Base-by-base conservation (phyloP, 2,329 filamentous ascomycete genomes). In the Aspergillus caelatus region DNA sequence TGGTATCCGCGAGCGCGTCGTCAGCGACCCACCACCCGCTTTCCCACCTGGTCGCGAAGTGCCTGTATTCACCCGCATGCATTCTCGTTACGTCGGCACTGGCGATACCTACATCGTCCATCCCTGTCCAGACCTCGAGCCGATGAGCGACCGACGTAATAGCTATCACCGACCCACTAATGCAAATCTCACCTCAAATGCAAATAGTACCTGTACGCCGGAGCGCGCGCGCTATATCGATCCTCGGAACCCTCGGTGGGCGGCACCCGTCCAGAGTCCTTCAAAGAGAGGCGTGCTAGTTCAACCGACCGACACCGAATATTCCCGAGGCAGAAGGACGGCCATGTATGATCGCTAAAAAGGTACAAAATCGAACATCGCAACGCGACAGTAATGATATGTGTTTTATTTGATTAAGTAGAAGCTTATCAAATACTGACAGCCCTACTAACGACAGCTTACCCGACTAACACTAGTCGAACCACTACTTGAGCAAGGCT, bases 71-170 rank as follows among this genome's bases (percentile, higher is more conserved):
- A 53, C 62, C 3, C 66, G 67, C 50, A 32, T 52, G 3, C 65
- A 65, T 32, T 62, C 68, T 26, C 70, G 64, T 28, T 69, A 64
- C 23, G 54, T 66, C 41, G 63, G 59, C n/a, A 62, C 59, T 12
- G 62, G 58, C n/a, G 59, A 62, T 41, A 59, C 57, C 8, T 67
- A 65, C 36, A 58, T 66, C 48, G 57, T 67, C 12, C 71, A 71
- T n/a, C 64, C 68, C 14, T 68, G 70, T 30, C 48, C 71, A 2
- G 74, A 74, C 8, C 59, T 70, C 4, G 68, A 73, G 14, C 46
- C 65, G 7, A 65, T 66, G 32, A 71, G 74, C 4, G 72, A 76
- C 11, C 46, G 32, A n/a, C 69, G 74, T 39, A 62, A 67, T 6
- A 74, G 68, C 54, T 71, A 74, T 53, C 48, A 48, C 21, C 68